A percentile compares a stretch with the other conserved stretches of the same genome.
phyloP scores from a whole-genome alignment of 495 filamentous ascomycete genomes.

The Aspergillus asperescens region DNA sequence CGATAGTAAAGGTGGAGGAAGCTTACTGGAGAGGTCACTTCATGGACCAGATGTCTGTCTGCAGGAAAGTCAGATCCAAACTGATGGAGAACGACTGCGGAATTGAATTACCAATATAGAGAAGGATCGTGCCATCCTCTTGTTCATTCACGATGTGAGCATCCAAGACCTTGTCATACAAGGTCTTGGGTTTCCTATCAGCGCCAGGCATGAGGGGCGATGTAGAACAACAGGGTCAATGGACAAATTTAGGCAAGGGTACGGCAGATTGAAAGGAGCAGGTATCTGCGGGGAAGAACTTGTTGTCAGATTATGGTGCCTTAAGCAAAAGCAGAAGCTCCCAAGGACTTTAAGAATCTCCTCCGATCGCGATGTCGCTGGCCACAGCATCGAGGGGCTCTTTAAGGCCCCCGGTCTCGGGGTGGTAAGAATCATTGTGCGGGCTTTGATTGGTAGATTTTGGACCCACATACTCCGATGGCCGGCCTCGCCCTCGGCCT shows the following conservation, averaged over 20 bases:
- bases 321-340: conserved; percentile 12
- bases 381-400: conserved; percentile 32
- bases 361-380: conserved; percentile 41
- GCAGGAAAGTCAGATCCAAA: conserved; percentile 5
- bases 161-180: conserved; percentile 97
- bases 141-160: conserved; percentile 92
- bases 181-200: conserved; percentile 71
- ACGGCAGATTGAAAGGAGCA: conserved; percentile 5
- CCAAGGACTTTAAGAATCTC: conserved; percentile 32
- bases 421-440: conserved; percentile 37
- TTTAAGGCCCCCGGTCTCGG: conserved; percentile 31
- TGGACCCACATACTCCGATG: neutral
- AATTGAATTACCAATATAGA: conserved; percentile 73
- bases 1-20: neutral
- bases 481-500: neutral
- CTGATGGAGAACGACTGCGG: neutral
- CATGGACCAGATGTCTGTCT: conserved; percentile 94
- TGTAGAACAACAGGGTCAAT: neutral
- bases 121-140: conserved; percentile 81
- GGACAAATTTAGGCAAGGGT: neutral
- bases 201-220: conserved; percentile 68
- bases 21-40: conserved; percentile 82
- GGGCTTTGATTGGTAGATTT: conserved; percentile 25
- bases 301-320: neutral
- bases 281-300: conserved; percentile 1